Evolutionary conservation across 306 rosid genomes (phyloP).

Genomic region (Inga laurina): DNA sequence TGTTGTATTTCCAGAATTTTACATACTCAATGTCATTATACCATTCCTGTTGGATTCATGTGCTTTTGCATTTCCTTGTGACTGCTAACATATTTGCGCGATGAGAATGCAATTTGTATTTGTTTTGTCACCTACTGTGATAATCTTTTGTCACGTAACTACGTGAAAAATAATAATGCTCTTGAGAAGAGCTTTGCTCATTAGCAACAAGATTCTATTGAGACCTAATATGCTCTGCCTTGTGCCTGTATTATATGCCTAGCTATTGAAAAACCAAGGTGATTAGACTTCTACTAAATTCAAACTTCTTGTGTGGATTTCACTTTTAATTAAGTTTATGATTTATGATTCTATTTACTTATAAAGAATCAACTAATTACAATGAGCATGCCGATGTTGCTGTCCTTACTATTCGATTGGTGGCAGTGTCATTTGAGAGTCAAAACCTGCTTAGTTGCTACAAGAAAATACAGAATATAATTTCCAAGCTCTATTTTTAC

Average conservation of each 20-base stretch:
- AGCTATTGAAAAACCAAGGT: too few species aligned
- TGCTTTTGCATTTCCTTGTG: background rate
- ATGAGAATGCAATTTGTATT: background rate
- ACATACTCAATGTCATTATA: background rate
- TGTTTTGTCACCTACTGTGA: background rate
- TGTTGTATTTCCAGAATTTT: background rate
- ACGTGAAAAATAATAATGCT: background rate
- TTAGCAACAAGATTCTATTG: background rate
- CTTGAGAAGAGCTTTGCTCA: background rate
- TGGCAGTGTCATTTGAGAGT: too few species aligned
- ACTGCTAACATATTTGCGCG: background rate
- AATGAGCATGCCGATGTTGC: too few species aligned
- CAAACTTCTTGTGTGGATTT: too few species aligned
- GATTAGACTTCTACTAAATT: too few species aligned
- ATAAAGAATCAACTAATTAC: too few species aligned
- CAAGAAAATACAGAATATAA: too few species aligned
- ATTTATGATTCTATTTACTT: too few species aligned
- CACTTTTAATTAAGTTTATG: too few species aligned
- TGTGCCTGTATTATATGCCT: background rate
- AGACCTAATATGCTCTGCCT: background rate
- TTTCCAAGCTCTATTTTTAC: too few species aligned
- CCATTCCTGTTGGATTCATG: background rate
- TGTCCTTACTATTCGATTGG: background rate
- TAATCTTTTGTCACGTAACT: background rate
- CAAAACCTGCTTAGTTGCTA: too few species aligned